Base-by-base conservation (phyloP, 2,329 filamentous ascomycete species). In the Fusarium sambucinum region DNA sequence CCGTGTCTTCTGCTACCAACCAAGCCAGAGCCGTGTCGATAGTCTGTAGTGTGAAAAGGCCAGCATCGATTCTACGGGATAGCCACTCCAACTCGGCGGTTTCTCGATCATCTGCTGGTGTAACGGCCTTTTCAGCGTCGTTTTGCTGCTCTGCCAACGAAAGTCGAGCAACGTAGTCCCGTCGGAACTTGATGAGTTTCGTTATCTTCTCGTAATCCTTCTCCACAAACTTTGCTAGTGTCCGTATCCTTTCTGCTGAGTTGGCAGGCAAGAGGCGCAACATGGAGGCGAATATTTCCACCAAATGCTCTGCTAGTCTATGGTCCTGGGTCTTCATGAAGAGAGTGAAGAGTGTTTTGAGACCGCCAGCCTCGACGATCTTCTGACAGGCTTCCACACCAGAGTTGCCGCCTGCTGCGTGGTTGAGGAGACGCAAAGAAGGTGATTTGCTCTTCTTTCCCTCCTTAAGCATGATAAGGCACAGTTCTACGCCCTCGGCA, bases 221-320 rank as follows among this genome's bases (percentile, higher is more conserved):
- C 78, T 99, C 96, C 19, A 97, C 91, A 74, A 98, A 98, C 76
- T 99, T 99, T 47, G 94, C 95, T 6, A 98, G 85, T 1, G 91
- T 87, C 6, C 96, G 88, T 71, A 98, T 96, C 8, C 96, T 87
- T 32, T 90, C 85, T 0, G 92, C 84, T 2, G 92, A 94, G 32
- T 93, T 88, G 17, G 89, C 92, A 0, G 94, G 94, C 2, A 99
- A 80, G 6, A 90, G 85, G 25, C 94, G 90, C 2, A 99, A 84
- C 77, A 99, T 86, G 0, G 92, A 92, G 1, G 92, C 88, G 67
- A 98, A 94, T 12, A 98, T 91, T 11, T 92, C 90, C 9, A 98
- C 83, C 0, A 98, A 81, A 76, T 97, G 94, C 74, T 97, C 93
- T 0, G 87, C 88, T 1, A 87, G 85, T 59, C 88, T 84, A 33